Evolutionary conservation across 352 stramenopile species (phyloP).

Genomic region (Phytophthora tentaculata): DNA sequence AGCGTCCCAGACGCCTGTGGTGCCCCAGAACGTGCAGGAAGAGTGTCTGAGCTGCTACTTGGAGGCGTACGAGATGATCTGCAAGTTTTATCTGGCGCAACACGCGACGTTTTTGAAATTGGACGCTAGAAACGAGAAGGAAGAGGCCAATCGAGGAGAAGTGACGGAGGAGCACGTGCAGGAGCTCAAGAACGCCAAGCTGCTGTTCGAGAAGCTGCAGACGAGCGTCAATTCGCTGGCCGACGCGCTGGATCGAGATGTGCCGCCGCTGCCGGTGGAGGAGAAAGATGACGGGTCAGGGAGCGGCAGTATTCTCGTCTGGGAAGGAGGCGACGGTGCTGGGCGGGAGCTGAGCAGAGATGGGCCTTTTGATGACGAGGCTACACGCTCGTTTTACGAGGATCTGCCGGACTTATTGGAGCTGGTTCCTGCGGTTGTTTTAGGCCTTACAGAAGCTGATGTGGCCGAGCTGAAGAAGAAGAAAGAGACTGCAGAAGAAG

Average conservation of each 20-base stretch:
- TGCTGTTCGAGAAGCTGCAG: constrained; percentile 88
- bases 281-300: constrained; percentile 64
- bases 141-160: constrained; percentile 86
- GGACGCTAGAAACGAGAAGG: constrained; percentile 93
- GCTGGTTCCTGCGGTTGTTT: constrained; percentile 93
- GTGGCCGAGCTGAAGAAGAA: constrained; percentile 87
- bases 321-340: constrained; percentile 76
- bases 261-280: constrained; percentile 67
- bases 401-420: constrained; percentile 96
- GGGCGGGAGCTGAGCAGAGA: constrained; percentile 72
- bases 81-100: constrained; percentile 90
- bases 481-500: constrained; percentile 61
- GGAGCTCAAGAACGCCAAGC: constrained; percentile 74
- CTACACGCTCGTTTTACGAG: constrained; percentile 97
- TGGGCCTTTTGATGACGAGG: constrained; percentile 96
- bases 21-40: constrained; percentile 67
- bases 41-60: constrained; percentile 83
- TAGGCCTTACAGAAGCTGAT: constrained; percentile 92
- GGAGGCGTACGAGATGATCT: constrained; percentile 90
- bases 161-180: constrained; percentile 74
- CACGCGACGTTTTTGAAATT: constrained; percentile 92
- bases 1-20: constrained; percentile 46
- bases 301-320: constrained; percentile 61
- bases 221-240: constrained; percentile 84
- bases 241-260: constrained; percentile 78